Base-by-base conservation (phyloP, 139 green algal species). In the Coelastrella sp. region DNA sequence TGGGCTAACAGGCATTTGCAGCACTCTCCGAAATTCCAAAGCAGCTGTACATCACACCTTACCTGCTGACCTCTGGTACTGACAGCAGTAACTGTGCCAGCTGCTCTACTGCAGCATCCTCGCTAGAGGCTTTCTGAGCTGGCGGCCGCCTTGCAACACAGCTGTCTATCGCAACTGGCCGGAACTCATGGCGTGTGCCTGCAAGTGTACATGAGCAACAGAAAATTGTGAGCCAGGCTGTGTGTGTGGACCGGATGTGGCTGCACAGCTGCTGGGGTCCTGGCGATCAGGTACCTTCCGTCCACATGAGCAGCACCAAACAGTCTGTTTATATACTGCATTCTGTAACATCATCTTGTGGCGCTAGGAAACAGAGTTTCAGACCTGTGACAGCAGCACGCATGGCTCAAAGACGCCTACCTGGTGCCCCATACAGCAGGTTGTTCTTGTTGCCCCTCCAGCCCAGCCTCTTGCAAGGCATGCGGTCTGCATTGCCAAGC, bases 401-500 rank as follows among this genome's bases (percentile, higher is more conserved):
- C 58, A 7, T 19, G 14, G 20, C 57, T 60, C 8, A 4, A 14
- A 11, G 56, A 17, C 4, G 8, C 89, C 4, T 80, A 94, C 92
- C 90, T 78, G n/a, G 78, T 7, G 77, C 82, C 5, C 91, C 94
- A 71, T 93, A 92, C 86, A 96, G 86, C 13, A 96, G 75, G 86
- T 96, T 96, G 65, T 87, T 89, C 19, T 87, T 68, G 93, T 98
- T 98, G 74, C 97, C 97, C 4, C 96, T 87, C 97, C 97, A 98
- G 4, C 85, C 92, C 73, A 98, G 95, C 6, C 92, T 93, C 19
- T 90, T 61, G 91, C 94, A 97, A 8, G 94, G 96, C 88, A 98
- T 91, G 14, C 97, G 89, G 93, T 98, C 97, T 1, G 96, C 81
- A 89, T 98, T 98, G 83, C 97, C 82, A 91, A 97, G 90, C 83